A percentile compares a stretch with the other conserved stretches of the same genome.
Evolutionary conservation across 176 grass and related monocot species (phyloP).

Genomic region (Juncus effusus): DNA sequence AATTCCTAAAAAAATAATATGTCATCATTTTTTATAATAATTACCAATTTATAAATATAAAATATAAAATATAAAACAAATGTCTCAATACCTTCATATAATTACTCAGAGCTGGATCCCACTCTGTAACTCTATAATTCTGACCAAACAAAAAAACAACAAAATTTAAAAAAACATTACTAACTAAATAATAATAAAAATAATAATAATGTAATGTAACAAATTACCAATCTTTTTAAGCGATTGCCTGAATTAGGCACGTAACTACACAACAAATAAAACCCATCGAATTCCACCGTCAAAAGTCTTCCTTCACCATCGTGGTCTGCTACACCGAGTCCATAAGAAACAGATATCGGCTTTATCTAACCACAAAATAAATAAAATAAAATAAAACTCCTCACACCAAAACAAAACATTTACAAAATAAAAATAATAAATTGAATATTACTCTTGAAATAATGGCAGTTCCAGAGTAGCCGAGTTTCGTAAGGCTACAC

Average conservation of each 20-base stretch:
- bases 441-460: slow-evolving; percentile 43
- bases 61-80: too few relatives aligned
- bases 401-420: too few relatives aligned
- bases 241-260: slow-evolving; percentile 83
- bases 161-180: slow-evolving; percentile 16
- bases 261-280: slow-evolving; percentile 82
- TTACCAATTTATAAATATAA: too few relatives aligned
- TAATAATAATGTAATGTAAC: too few relatives aligned
- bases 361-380: slow-evolving; percentile 45
- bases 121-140: slow-evolving; percentile 59
- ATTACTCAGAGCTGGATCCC: slow-evolving; percentile 61
- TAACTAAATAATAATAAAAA: background rate
- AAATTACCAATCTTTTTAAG: slow-evolving; percentile 54
- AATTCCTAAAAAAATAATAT: slow-evolving; percentile 24
- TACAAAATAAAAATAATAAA: background rate
- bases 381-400: slow-evolving; percentile 9
- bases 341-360: slow-evolving; percentile 67
- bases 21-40: too few relatives aligned
- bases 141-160: slow-evolving; percentile 28
- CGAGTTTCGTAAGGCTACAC: slow-evolving; percentile 90
- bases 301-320: slow-evolving; percentile 79
- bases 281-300: slow-evolving; percentile 75
- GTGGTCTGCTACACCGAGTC: slow-evolving; percentile 59
- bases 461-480: slow-evolving; percentile 92
- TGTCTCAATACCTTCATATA: slow-evolving; percentile 40